These are phyloP conservation scores for Xylaria hypoxylon DNA, from an alignment of 2,329 filamentous ascomycete genomes.

Conservation along the genomic window DNA sequence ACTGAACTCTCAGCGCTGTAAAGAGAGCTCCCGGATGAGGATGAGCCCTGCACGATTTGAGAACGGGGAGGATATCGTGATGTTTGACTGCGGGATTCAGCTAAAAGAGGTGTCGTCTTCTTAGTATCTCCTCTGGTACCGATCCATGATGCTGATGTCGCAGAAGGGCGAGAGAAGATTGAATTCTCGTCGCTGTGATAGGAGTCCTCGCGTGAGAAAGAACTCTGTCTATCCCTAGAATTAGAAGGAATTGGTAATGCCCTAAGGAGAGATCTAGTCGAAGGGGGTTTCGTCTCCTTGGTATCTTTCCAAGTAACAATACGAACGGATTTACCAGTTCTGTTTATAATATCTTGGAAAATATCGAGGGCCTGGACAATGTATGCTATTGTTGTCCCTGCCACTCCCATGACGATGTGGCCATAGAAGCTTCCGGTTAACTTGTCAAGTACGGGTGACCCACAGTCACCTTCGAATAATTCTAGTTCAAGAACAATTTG, in stretches of 20 bases:
- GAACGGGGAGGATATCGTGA: no score
- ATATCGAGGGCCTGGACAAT: constrained; percentile 11
- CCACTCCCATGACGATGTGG: constrained; percentile 26
- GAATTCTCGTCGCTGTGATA: not conserved
- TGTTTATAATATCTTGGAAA: constrained; percentile 13
- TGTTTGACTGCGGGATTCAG: no score
- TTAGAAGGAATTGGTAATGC: not conserved
- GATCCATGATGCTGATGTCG: not conserved
- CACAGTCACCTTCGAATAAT: constrained; percentile 20
- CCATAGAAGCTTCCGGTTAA: constrained; percentile 19
- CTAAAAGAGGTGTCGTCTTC: no score
- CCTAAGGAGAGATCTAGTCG: no score
- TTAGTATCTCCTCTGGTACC: no score
- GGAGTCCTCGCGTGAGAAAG: not conserved
- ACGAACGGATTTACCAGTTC: not conserved
- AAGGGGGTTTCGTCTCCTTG: not conserved
- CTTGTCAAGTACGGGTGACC: constrained; percentile 20
- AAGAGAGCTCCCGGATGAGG: not conserved
- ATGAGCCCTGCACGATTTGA: no score
- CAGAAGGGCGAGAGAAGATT: not conserved
- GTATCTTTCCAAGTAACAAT: not conserved
- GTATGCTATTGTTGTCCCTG: constrained; percentile 20
- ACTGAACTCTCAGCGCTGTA: not conserved
- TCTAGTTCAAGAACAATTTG: constrained; percentile 1
- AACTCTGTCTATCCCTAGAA: no score